Conservation (phyloP, 345 rosid genomes). For the Hypericum perforatum region DNA sequence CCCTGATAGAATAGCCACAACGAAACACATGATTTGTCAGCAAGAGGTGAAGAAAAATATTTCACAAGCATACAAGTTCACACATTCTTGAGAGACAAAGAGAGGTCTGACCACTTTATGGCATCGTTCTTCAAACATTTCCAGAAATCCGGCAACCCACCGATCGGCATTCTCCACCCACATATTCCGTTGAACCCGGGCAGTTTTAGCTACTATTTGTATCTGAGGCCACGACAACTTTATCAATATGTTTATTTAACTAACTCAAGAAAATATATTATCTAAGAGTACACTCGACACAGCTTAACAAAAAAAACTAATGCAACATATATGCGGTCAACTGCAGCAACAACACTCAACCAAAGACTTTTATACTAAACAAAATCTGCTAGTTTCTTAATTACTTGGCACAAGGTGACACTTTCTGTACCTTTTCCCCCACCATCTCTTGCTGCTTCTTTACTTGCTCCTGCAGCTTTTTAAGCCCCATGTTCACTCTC, state of each 20-base stretch:
- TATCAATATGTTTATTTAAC: too few relatives aligned
- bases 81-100: not conserved
- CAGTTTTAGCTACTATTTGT: constrained; percentile 58
- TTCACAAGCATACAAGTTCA: not conserved
- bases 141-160: constrained; percentile 61
- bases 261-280: not conserved
- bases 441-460: constrained; percentile 64
- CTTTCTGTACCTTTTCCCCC: constrained; percentile 16
- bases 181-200: constrained; percentile 39
- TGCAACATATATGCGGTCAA: too few relatives aligned
- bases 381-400: not conserved
- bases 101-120: constrained; percentile 43
- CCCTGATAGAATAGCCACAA: constrained; percentile 24
- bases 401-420: not conserved
- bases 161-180: constrained; percentile 64
- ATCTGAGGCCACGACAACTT: constrained; percentile 25
- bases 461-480: constrained; percentile 51
- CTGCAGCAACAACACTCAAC: too few relatives aligned
- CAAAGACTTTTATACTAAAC: not conserved
- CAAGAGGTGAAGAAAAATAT: not conserved
- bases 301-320: too few relatives aligned
- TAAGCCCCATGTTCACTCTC: constrained; percentile 48
- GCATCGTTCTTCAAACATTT: constrained; percentile 63
- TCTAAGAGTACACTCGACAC: not conserved
- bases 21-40: not conserved